Conservation (phyloP, 805 yeast species). For the Barnettozyma botsteinii region DNA sequence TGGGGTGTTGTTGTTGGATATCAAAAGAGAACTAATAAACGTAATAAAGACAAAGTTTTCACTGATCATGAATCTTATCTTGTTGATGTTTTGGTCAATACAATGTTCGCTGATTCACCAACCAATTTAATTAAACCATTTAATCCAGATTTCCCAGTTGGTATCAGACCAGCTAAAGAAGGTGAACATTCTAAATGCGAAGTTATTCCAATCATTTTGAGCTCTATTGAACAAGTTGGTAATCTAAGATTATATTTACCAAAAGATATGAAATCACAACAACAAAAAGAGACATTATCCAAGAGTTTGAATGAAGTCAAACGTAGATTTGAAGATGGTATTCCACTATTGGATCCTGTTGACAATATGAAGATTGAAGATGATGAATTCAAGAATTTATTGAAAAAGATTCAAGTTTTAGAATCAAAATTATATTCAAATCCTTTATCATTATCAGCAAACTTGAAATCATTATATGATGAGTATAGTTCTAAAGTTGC, state of each 20-base stretch:
- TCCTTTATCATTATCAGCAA: slow-evolving; percentile 58
- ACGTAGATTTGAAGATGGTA: slow-evolving; percentile 81
- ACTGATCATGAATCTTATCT: slow-evolving; percentile 87
- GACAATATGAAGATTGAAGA: slow-evolving; percentile 90
- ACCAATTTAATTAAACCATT: slow-evolving; percentile 69
- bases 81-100: slow-evolving; percentile 75
- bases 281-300: slow-evolving; percentile 54
- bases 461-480: slow-evolving; percentile 56
- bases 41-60: slow-evolving; percentile 50
- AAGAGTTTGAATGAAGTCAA: slow-evolving; percentile 77
- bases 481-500: slow-evolving; percentile 61
- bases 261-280: slow-evolving; percentile 55
- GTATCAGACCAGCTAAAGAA: slow-evolving; percentile 75
- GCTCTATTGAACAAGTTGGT: slow-evolving; percentile 68
- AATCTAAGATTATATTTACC: slow-evolving; percentile 80
- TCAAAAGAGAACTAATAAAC: slow-evolving; percentile 61
- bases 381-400: slow-evolving; percentile 61
- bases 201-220: slow-evolving; percentile 78
- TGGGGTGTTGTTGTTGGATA: slow-evolving; percentile 90
- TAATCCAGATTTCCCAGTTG: slow-evolving; percentile 77
- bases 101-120: slow-evolving; percentile 82
- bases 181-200: slow-evolving; percentile 72
- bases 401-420: slow-evolving; percentile 76
- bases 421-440: slow-evolving; percentile 68
- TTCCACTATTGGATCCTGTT: slow-evolving; percentile 88